Evolutionary conservation across 1,139 yeast genomes (phyloP), one percentile per base, ranked within the genome.

Genomic region (Maudiozyma humilis): DNA sequence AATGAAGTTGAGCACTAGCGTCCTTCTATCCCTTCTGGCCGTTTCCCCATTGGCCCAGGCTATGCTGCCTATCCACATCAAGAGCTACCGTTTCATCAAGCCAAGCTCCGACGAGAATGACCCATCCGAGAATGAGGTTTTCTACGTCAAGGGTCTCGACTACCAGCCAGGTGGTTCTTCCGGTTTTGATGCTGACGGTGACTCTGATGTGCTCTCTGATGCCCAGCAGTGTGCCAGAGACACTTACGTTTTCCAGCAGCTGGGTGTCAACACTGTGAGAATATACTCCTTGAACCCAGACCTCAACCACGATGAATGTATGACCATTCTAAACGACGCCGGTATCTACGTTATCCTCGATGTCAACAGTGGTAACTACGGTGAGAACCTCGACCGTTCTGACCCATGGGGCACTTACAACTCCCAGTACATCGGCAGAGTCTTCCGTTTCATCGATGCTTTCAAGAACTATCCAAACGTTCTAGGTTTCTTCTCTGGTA

Each of bases 401-500:
- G 76, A 76, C 50, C 96, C 96, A 34, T 68, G 68, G 52, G 66
- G 76, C n/a, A 65, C 81, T 16, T 88, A 93, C 75, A 79, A 76
- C 59, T 67, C 75, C 29, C 73, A 70, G 40, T 83, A 86, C 61
- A 69, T 83, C 60, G 67, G 76, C 42, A 81, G 91, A 60, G 86
- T 87, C 52, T 86, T 89, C 64, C 75, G 74, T 46, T 82, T 88
- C 51, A 81, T 88, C 53, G 96, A 89, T 59, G 82, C 82, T 46
- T 84, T 89, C 68, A 78, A 81, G 57, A 73, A 78, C 56, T 89
- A 85, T 67, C 80, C 94, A 46, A 89, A 89, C 62, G 73, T 86
- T 13, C 68, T 88, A 50, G 97, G 95, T n/a, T 87, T 87, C 70
- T 82, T 89, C 61, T 79, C 94, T 38, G 96, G 96, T 59, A 89